phyloP scores from a whole-genome alignment of 139 green algal species.

The Chlorella sp. region DNA sequence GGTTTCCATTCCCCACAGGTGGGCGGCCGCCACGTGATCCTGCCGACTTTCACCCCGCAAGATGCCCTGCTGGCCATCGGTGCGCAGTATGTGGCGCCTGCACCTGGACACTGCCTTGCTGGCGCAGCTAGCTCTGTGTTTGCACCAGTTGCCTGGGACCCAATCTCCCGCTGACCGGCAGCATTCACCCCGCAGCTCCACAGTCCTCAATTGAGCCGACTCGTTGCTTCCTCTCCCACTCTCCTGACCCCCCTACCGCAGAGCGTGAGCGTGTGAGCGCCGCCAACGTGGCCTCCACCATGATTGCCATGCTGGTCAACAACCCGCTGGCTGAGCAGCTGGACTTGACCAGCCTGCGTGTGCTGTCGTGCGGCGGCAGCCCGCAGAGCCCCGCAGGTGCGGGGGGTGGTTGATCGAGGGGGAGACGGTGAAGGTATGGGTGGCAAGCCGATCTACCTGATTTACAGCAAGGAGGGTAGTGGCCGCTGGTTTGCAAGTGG shows the following conservation, averaged over 20 bases:
- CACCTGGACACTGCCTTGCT: background rate
- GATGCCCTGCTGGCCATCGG: slow-evolving; percentile 73
- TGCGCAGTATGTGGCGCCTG: slow-evolving; percentile 17
- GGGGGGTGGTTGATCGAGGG: background rate
- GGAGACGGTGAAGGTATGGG: background rate
- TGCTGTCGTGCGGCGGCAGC: slow-evolving; percentile 87
- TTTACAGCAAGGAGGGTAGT: no score
- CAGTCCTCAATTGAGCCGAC: background rate
- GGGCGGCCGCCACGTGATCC: slow-evolving; percentile 81
- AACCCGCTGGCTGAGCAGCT: slow-evolving; percentile 70
- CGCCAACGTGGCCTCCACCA: slow-evolving; percentile 89
- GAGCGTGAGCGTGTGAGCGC: slow-evolving; percentile 82
- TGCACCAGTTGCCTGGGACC: background rate
- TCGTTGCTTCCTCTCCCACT: background rate
- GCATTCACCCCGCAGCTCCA: no score
- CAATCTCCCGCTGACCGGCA: no score
- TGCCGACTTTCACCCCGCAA: slow-evolving; percentile 69
- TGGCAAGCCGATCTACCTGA: no score
- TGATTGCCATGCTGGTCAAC: slow-evolving; percentile 84
- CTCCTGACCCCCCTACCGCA: slow-evolving; percentile 23
- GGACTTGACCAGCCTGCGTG: slow-evolving; percentile 77
- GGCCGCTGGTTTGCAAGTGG: no score
- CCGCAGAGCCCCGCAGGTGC: slow-evolving; percentile 54
- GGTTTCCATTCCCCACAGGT: no score
- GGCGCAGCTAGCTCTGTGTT: background rate